Base-by-base conservation (phyloP, 208 protist species). In the Herpetomonas muscarum region DNA sequence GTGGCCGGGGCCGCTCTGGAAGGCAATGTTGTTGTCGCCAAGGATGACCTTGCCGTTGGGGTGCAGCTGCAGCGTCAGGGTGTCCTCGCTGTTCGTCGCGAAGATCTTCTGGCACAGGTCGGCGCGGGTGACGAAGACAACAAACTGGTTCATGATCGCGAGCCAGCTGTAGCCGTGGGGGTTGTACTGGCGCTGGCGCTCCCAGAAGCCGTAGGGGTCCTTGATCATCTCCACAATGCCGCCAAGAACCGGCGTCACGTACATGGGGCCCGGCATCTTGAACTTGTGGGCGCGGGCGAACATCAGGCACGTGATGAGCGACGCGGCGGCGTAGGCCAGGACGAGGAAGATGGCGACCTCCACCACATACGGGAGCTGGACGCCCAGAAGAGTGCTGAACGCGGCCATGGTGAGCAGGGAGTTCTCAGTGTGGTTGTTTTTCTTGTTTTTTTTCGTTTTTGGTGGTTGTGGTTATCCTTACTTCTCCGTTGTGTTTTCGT, bases 61-160 rank as follows among this genome's bases (percentile, higher is more conserved):
- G 69, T 92, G 85, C 61, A 92, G 77, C 61, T 89, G 79, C 19
- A 90, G 71, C 7, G 81, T 88, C 25, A 90, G 70, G 2, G 76
- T 78, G 61, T 83, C 75, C 57, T 90, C 81, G 66, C 82, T 74
- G 70, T 90, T 88, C 4, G 64, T 79, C 26, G 75, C 66, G 54
- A 93, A 93, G 60, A 93, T 86, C 69, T 86, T 89, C 41, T 90
- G 85, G 70, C 81, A 88, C 37, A 90, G 68, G 41, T 90, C 81
- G 0, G 85, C 66, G 51, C 78, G 74, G 3, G 85, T 90, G 22
- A 90, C 76, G 42, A 90, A 90, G 26, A 93, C 76, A 3, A 79
- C 70, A 44, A 93, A 90, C 59, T 90, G 70, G 24, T 55, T 90
- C 34, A 89, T 51, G 51, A 93, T 84, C 24, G 85, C 69, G 25